Conservation (phyloP, 805 yeast genomes). For the Kluyveromyces lactis region DNA sequence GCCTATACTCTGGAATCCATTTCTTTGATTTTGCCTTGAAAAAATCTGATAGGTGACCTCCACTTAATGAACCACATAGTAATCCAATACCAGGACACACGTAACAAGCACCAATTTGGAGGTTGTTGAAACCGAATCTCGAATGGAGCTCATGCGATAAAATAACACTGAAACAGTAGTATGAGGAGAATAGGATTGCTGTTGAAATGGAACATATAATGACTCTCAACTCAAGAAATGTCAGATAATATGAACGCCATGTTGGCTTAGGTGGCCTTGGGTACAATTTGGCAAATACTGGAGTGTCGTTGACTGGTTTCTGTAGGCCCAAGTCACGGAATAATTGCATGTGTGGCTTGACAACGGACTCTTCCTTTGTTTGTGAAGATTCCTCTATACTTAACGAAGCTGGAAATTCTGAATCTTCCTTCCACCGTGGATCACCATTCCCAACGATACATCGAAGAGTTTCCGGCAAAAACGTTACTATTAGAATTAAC, state of each 20-base stretch:
- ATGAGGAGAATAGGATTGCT: conserved; percentile 45
- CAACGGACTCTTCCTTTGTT: not conserved
- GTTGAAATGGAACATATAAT: conserved; percentile 38
- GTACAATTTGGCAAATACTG: conserved; percentile 21
- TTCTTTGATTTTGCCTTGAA: conserved; percentile 22
- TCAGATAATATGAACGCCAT: conserved; percentile 29
- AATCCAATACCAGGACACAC: conserved; percentile 46
- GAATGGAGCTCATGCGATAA: conserved; percentile 35
- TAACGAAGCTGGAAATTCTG: not conserved
- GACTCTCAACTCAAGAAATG: conserved; percentile 37
- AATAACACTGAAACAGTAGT: conserved; percentile 45
- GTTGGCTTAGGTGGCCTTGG: conserved; percentile 42
- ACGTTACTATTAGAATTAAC: conserved; percentile 41
- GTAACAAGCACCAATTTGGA: conserved; percentile 38
- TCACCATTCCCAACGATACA: conserved; percentile 50
- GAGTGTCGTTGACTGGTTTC: conserved; percentile 19
- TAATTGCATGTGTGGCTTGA: conserved; percentile 3
- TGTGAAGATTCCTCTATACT: not conserved
- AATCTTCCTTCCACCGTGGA: conserved; percentile 18
- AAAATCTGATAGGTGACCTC: conserved; percentile 42
- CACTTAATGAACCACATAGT: conserved; percentile 39
- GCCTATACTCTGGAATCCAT: conserved; percentile 40
- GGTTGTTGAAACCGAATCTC: conserved; percentile 30
- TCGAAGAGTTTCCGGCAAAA: conserved; percentile 75
- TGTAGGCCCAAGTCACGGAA: conserved; percentile 21